These are phyloP conservation scores for Teratosphaeria viscida DNA, from an alignment of 2,329 filamentous ascomycete species.

Conservation along the genomic window DNA sequence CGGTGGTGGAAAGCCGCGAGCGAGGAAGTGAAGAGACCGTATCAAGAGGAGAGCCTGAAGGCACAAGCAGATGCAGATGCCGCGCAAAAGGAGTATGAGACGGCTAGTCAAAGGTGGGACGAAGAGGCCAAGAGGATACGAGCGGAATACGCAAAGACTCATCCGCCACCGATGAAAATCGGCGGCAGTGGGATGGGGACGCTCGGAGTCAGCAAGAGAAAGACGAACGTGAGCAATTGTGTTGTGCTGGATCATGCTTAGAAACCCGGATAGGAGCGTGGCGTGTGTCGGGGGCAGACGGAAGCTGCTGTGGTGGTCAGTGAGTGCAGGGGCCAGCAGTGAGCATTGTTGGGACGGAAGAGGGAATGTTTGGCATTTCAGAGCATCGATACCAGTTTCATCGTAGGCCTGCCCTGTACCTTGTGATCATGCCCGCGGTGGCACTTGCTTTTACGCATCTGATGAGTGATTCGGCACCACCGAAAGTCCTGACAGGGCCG, in stretches of 20 bases:
- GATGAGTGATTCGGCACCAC: neutral
- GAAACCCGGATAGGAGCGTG: neutral
- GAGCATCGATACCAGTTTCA: neutral
- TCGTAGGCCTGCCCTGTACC: neutral
- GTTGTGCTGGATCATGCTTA: conserved; percentile 20
- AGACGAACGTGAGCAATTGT: conserved; percentile 23
- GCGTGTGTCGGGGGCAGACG: neutral
- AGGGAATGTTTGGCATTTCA: neutral
- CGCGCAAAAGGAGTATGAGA: conserved; percentile 49
- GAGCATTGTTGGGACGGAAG: neutral
- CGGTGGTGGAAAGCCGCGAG: conserved; percentile 80
- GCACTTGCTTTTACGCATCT: neutral
- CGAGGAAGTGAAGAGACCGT: conserved; percentile 63
- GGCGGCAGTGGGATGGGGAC: conserved; percentile 3
- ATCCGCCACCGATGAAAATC: conserved; percentile 13
- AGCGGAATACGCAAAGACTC: conserved; percentile 28
- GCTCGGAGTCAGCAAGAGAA: conserved; percentile 18
- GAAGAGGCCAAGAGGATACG: conserved; percentile 44
- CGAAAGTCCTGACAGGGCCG: neutral
- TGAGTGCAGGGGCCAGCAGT: neutral
- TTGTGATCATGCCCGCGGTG: neutral
- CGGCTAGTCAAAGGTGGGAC: conserved; percentile 62
- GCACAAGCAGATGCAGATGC: conserved; percentile 57
- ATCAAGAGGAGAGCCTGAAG: conserved; percentile 59
- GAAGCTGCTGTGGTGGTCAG: neutral